These are phyloP conservation scores for Hibiscus tridactylites DNA, from an alignment of 345 rosid species.

Conservation along the genomic window DNA sequence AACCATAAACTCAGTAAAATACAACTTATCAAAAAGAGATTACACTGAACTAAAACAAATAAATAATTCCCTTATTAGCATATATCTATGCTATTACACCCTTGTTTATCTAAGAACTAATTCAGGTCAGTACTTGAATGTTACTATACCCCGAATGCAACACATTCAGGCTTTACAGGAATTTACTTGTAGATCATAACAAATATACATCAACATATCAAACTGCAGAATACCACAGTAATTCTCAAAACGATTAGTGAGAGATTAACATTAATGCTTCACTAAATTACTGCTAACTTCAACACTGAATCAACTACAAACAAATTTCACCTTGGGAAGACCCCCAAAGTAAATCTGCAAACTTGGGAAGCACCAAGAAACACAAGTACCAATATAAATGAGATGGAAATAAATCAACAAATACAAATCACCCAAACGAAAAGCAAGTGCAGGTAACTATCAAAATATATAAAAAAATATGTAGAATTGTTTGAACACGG, in stretches of 20 bases:
- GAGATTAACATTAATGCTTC: neutral
- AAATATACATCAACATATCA: neutral
- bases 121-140: neutral
- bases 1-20: neutral
- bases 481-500: slow-evolving; percentile 26
- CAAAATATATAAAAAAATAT: neutral
- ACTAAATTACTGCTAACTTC: neutral
- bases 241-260: neutral
- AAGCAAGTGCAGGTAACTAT: neutral
- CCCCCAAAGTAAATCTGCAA: neutral
- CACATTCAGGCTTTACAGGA: neutral
- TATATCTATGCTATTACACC: neutral
- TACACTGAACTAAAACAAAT: neutral
- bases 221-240: neutral
- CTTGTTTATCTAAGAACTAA: neutral
- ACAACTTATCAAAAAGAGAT: neutral
- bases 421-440: neutral
- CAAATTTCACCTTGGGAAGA: neutral
- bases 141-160: neutral
- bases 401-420: neutral
- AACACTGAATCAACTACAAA: neutral
- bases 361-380: neutral
- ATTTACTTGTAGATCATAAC: neutral
- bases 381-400: neutral
- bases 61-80: neutral